Evolutionary conservation across 805 yeast species (phyloP), one percentile per base, ranked within the genome.

Genomic region (Diddensiella caesifluorescens): DNA sequence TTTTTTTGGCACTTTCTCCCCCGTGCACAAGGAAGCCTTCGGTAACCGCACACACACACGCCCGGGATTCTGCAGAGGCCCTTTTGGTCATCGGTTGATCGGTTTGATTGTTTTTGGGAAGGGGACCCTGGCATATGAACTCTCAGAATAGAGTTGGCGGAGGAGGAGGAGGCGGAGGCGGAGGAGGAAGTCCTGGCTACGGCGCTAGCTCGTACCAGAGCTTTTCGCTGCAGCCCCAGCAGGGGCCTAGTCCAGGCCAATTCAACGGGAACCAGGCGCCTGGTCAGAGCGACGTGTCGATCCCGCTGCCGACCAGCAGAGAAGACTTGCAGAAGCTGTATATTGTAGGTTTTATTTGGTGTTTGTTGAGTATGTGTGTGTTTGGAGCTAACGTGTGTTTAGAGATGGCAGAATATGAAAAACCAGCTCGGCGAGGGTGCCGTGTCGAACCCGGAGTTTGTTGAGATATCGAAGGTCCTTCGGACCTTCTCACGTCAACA

Each of bases 341-440:
- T 38, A 39, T 38, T 39, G 57, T 55, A 46, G 25, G 57, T 51
- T 27, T 33, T 13, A 21, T 26, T 20, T 13, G 20, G 20, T 25
- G 13, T 7, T 15, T 22, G 34, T 19, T n/a, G 41, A 27, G 16
- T 16, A 23, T 10, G 38, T 27, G 10, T 13, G 21, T 3, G 22
- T 13, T 29, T 29, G 13, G 15, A 10, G 33, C 33, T 9, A 10
- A 7, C 33, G 10, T 13, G 33, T 29, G 33, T 29, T 29, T 29
- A 69, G 73, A 73, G 84, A 41, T 77, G 81, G 81, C 75, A 75
- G 47, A 72, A 70, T 49, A 64, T 79, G 44, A 66, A 67, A 39
- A 72, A 71, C 39, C 75, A 69, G 51, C 47, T 50, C 19, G 55
- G 56, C 21, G 56, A 50, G 15, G 81, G 80, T n/a, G 82, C 78